A percentile compares a stretch with the other conserved stretches of the same genome.
Evolutionary conservation across 2,329 filamentous ascomycete genomes (phyloP).

Genomic region (Paracoccidioides lutzii): DNA sequence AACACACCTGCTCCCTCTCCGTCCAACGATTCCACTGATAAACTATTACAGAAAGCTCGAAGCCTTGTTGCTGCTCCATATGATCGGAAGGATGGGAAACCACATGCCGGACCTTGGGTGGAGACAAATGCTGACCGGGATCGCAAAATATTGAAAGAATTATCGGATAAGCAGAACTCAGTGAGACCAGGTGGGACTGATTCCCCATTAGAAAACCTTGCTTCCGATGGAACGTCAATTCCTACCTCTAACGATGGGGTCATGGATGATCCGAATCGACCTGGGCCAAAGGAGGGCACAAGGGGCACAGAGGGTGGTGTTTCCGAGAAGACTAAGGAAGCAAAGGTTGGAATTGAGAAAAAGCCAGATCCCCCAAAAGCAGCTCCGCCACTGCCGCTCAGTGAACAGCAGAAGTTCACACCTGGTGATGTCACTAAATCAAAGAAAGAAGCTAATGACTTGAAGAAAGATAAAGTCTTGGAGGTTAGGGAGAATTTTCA

Average conservation of each 20-base stretch:
- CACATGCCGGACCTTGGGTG: conserved; percentile 68
- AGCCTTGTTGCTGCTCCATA: conserved; percentile 57
- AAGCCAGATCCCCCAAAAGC: conserved; percentile 81
- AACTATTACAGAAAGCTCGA: conserved; percentile 1
- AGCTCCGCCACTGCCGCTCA: conserved; percentile 66
- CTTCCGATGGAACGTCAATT: conserved; percentile 29
- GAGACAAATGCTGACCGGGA: conserved; percentile 37
- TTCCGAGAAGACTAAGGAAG: conserved; percentile 69
- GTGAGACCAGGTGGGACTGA: conserved; percentile 15
- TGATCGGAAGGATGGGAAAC: conserved; percentile 86
- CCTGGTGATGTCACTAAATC: conserved; percentile 19
- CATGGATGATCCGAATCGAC: conserved; percentile 77
- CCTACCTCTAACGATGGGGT: conserved; percentile 59
- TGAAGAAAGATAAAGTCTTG: conserved; percentile 30
- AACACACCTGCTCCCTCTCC: background rate
- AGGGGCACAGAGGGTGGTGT: conserved; percentile 83
- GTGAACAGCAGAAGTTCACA: conserved; percentile 57
- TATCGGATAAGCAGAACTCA: conserved; percentile 15
- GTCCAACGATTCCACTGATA: background rate
- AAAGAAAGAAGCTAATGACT: conserved; percentile 23
- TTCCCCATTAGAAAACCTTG: conserved; percentile 26
- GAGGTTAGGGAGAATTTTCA: conserved; percentile 39
- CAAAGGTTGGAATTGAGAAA: conserved; percentile 54
- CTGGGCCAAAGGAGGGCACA: conserved; percentile 68
- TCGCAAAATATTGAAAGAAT: conserved; percentile 29